Evolutionary conservation across 1,139 yeast genomes (phyloP), one percentile per base, ranked within the genome.

Genomic region (Waltiozyma sp.): DNA sequence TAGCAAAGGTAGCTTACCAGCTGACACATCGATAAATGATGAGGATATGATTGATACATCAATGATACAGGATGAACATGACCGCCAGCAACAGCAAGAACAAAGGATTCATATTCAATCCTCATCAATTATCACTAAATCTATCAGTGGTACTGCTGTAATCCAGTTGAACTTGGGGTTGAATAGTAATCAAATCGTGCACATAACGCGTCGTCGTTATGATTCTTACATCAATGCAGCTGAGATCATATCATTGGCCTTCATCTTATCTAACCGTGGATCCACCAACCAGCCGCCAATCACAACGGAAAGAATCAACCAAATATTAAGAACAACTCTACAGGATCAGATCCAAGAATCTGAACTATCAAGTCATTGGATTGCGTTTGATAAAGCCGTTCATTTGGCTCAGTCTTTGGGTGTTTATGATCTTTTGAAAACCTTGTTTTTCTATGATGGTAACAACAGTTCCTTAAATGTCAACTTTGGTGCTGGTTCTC

Each of bases 181-280:
- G 23, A 4, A 4, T 21, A 21, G 23, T 21, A 21, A 21, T 8
- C 23, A 21, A 21, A 8, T 21, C 23, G 28, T 26, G 4, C 28
- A 26, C 13, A n/a, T 85, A 24, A 89, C 89, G 96, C 70, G 96
- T 54, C 70, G 97, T 42, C 66, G 72, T 33, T 63, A 70, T 43
- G 96, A 91, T 60, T 79, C 89, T 21, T 85, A 88, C 75, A 77
- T 91, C 51, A 89, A 91, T 62, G 95, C 95, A 14, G 87, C 96
- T 1, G 96, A 89, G 59, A 81, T 89, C 26, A 69, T 89, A 47
- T 87, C 86, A 60, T 79, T 88, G 31, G 96, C 95, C 31, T 84
- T 87, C 43, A 77, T 85, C 45, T 10, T 26, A 14, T 11, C n/a
- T 10, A 11, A 10, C n/a, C 4, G 10, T 26, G 28, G 28, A 4